Percentiles rank a stretch among this genome's conserved stretches.
These are phyloP conservation scores for Lomentospora prolificans DNA, from an alignment of 2,329 filamentous ascomycete genomes.

Conservation along the genomic window DNA sequence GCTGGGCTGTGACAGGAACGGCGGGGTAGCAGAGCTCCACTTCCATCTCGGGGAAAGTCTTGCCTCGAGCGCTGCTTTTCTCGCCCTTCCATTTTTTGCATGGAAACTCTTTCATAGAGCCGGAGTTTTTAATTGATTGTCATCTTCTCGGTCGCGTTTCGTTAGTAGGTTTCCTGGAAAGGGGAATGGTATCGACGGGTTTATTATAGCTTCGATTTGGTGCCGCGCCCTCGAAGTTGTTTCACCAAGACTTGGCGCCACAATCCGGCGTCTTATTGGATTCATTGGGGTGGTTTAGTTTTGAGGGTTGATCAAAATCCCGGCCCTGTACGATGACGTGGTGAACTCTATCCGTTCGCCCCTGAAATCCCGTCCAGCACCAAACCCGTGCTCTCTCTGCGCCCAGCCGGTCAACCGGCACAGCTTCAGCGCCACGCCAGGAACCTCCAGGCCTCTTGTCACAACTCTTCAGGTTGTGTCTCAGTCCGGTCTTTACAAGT, in stretches of 20 bases:
- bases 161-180: not conserved
- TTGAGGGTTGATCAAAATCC: not conserved
- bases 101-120: too few species aligned
- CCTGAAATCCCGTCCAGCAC: not conserved
- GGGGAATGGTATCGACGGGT: too few species aligned
- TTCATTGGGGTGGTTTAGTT: too few species aligned
- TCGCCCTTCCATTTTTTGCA: too few species aligned
- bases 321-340: slow-evolving; percentile 6
- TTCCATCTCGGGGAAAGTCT: too few species aligned
- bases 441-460: not conserved
- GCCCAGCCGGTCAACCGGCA: slow-evolving; percentile 7
- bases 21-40: too few species aligned
- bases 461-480: too few species aligned
- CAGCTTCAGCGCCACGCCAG: not conserved
- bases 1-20: too few species aligned
- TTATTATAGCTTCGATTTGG: not conserved
- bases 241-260: not conserved
- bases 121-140: not conserved
- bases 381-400: not conserved
- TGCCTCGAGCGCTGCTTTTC: too few species aligned
- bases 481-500: too few species aligned
- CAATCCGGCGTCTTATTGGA: too few species aligned
- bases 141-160: not conserved
- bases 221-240: too few species aligned
- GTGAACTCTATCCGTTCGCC: not conserved